phyloP scores from a whole-genome alignment of 164 flowering plant genomes.

The Amborella trichopoda region DNA sequence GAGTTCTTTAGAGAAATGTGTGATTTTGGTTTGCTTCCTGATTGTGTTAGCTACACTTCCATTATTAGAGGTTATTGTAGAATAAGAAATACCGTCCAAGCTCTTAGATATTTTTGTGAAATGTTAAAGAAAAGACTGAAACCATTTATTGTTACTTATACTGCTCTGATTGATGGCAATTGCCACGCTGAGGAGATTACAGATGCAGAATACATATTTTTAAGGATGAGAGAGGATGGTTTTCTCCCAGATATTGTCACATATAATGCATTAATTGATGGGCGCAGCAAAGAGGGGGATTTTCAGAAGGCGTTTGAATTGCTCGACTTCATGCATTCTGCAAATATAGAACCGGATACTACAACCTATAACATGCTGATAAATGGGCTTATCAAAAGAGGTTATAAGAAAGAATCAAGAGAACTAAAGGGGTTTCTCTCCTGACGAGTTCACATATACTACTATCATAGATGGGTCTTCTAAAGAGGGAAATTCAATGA shows the following conservation, averaged over 20 bases:
- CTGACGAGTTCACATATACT: constrained; percentile 29
- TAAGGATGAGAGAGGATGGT: constrained; percentile 19
- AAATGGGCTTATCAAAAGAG: constrained; percentile 26
- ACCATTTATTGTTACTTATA: constrained; percentile 30
- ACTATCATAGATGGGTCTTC: constrained; percentile 20
- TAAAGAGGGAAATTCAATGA: constrained; percentile 27
- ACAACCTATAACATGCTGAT: constrained; percentile 33
- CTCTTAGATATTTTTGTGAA: constrained; percentile 23
- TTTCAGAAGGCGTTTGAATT: constrained; percentile 30
- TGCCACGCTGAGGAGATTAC: constrained; percentile 24
- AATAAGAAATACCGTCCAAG: constrained; percentile 9
- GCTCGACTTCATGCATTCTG: constrained; percentile 21
- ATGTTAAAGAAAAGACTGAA: constrained; percentile 34
- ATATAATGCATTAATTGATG: constrained; percentile 34
- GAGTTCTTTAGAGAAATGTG: constrained; percentile 27
- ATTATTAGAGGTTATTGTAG: constrained; percentile 37
- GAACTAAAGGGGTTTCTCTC: constrained; percentile 27
- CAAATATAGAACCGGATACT: constrained; percentile 23
- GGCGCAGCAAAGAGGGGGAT: constrained; percentile 23
- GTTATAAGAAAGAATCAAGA: constrained; percentile 25
- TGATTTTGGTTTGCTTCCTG: constrained; percentile 26
- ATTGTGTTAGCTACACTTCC: constrained; percentile 31
- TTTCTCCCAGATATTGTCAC: constrained; percentile 25
- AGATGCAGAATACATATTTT: constrained; percentile 25
- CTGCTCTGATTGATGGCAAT: constrained; percentile 20